Percentiles rank a stretch among this genome's conserved stretches.
Evolutionary conservation across 106 monocot species (phyloP).

Genomic region (Chionographis japonica): DNA sequence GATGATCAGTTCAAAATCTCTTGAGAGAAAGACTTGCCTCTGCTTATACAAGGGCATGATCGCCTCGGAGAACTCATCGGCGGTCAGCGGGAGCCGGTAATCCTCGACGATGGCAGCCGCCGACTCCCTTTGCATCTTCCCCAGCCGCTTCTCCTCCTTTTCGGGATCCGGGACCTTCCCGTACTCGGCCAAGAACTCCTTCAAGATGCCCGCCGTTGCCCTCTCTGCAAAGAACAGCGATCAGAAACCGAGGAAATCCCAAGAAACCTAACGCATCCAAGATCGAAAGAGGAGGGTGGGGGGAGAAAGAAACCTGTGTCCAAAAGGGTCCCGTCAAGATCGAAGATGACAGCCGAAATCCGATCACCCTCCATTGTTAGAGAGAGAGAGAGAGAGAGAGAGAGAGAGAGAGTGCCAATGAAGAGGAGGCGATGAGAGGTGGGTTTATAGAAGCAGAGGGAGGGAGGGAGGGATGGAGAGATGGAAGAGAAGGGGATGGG

Average conservation of each 20-base stretch:
- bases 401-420: background rate
- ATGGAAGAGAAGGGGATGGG: constrained; percentile 1
- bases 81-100: constrained; percentile 41
- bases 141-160: constrained; percentile 59
- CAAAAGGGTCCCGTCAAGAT: constrained; percentile 63
- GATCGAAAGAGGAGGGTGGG: background rate
- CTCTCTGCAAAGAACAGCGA: constrained; percentile 25
- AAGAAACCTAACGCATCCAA: background rate
- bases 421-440: background rate
- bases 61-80: constrained; percentile 36
- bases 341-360: constrained; percentile 49
- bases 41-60: constrained; percentile 48
- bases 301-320: constrained; percentile 32
- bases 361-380: constrained; percentile 16
- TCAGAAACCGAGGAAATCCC: background rate
- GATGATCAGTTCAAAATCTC: too few species aligned
- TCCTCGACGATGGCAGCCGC: constrained; percentile 46
- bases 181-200: constrained; percentile 47
- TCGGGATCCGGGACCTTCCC: constrained; percentile 39
- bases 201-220: constrained; percentile 35
- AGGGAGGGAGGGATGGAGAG: background rate
- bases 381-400: background rate
- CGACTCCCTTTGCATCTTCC: constrained; percentile 54
- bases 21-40: constrained; percentile 15
- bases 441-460: background rate